Base-by-base conservation (phyloP, 169 alveolate species). In the Plasmodium ovale region DNA sequence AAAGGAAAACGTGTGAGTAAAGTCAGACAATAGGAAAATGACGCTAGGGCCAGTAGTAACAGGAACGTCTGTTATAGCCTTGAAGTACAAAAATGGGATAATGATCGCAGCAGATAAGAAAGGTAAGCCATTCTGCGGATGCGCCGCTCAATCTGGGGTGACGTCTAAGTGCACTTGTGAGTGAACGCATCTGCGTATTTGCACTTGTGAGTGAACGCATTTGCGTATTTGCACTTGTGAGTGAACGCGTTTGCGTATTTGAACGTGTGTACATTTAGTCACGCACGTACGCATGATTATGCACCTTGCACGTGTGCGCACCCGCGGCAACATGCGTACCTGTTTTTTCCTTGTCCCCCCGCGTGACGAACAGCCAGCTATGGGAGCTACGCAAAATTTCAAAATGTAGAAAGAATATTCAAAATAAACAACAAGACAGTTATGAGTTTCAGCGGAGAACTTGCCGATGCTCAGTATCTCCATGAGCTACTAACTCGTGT, bases 31-130 rank as follows among this genome's bases (percentile, higher is more conserved):
- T 42, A 53, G 0, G 31, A 84, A 69, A 53, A 84, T 67, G 87
- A 84, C 87, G 19, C 39, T 64, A 51, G 91, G 87, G 27, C 87
- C 91, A 47, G 94, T 87, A 35, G 89, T 87, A 56, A 92, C 95
- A 31, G 95, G 95, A 49, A 94, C 97, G 53, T 93, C 97, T 67
- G 91, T 94, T 44, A 87, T 94, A n/a, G 95, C 97, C 0, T 44
- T 94, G 72, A 91, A 93, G 62, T 94, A 92, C 67, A 68, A 65
- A 65, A 87, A 94, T 35, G 97, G 97, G 7, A 72, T 94, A 51
- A 91, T 94, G 92, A 72, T 94, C n/a, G 97, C 95, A 12, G 97
- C 97, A 64, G 97, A 94, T 79, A 91, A 33, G 33, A 84, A 84
- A 59, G 87, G 91, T 84, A 49, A 39, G 42, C 51, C 19, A 14